Evolutionary conservation across 768 basidiomycete genomes (phyloP), one percentile per base, ranked within the genome.

Genomic region (Lentinula sp.): DNA sequence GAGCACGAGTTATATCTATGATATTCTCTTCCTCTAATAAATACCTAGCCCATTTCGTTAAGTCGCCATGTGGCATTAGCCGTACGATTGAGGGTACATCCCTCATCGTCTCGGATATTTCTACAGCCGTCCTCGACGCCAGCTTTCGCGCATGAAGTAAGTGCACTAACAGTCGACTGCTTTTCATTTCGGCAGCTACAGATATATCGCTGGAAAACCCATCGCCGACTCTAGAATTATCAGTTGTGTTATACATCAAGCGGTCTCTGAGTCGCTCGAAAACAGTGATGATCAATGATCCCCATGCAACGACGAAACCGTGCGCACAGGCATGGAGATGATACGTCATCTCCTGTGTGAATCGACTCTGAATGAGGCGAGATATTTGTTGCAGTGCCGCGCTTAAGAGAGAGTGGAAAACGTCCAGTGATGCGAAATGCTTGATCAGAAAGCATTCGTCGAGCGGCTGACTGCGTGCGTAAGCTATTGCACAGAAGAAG

Each of bases 401-500:
- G 6, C 10, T 6, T 56, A 56, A n/a, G 41, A 59, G 36, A 16
- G 57, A 33, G 33, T 49, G 57, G 18, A 59, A 59, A 6, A 59
- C 1, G 23, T 59, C 57, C 7, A 59, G 20, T 8, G 57, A 59
- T 6, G 48, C 35, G 18, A 59, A 49, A 48, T 59, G 57, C n/a
- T 48, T 37, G 35, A 37, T 59, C n/a, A 59, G 57, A 15, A 50
- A 46, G 16, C 33, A n/a, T 50, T 59, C 57, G 37, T 59, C 42
- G n/a, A 59, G 57, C 3, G 45, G 57, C 28, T 49, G 57, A n/a
- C 45, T 18, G 28, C 45, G 57, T 16, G 57, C 57, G 18, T 35
- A 59, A 7, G 57, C 57, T 59, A n/a, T 49, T n/a, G 15, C 5
- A 36, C 6, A 20, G 16, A 15, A 10, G 20, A 23, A 15, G 28